These are phyloP conservation scores for Mycena chlorophos DNA, from an alignment of 768 basidiomycete species.

Conservation along the genomic window DNA sequence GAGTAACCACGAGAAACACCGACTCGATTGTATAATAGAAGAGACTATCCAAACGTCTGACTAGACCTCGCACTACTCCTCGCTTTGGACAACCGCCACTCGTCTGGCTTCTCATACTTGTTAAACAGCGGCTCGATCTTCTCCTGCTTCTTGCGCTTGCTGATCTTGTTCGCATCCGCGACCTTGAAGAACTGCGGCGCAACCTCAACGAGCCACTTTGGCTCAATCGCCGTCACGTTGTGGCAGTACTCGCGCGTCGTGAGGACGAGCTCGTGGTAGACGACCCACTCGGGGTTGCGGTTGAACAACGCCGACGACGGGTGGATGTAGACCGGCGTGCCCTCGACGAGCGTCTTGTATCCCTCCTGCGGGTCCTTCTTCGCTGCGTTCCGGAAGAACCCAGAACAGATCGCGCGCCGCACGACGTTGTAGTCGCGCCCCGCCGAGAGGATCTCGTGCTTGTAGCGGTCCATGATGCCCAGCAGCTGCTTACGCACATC, in stretches of 20 bases:
- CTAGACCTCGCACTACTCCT: constrained; percentile 83
- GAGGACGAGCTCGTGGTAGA: constrained; percentile 92
- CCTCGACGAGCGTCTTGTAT: constrained; percentile 68
- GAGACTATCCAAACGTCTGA: background rate
- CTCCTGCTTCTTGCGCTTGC: constrained; percentile 92
- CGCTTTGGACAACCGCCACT: constrained; percentile 92
- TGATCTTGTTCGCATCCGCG: constrained; percentile 96
- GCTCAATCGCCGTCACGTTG: constrained; percentile 91
- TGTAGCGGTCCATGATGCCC: constrained; percentile 95
- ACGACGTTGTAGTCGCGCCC: constrained; percentile 28
- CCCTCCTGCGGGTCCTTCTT: constrained; percentile 34
- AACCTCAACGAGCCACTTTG: constrained; percentile 87
- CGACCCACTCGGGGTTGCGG: constrained; percentile 89
- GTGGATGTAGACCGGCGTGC: constrained; percentile 95
- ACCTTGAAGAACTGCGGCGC: constrained; percentile 99
- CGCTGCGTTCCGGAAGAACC: background rate
- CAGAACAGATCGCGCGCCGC: background rate
- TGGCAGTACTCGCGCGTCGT: constrained; percentile 92
- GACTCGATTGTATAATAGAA: background rate
- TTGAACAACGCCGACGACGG: constrained; percentile 97
- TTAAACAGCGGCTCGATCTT: constrained; percentile 96
- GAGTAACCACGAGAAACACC: no score
- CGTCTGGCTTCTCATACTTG: constrained; percentile 92
- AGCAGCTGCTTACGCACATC: constrained; percentile 95
- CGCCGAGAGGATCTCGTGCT: constrained; percentile 63